These are phyloP conservation scores for Luffa aegyptiaca DNA, from an alignment of 306 rosid species.

Conservation along the genomic window DNA sequence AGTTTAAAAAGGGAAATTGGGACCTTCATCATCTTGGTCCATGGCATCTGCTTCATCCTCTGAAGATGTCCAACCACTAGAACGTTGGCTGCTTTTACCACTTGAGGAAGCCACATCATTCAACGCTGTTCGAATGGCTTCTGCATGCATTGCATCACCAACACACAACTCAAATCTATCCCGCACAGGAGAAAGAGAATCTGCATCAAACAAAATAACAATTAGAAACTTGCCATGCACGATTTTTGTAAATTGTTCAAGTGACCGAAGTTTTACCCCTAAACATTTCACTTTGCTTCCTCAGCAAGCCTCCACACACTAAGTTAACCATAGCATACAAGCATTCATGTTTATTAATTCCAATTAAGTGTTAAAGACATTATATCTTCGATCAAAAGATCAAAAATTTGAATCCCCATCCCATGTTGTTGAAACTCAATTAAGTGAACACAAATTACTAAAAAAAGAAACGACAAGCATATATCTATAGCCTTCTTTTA, in stretches of 20 bases:
- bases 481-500: not conserved
- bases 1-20: not conserved
- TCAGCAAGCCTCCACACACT: not conserved
- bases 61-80: slow-evolving; percentile 81
- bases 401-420: no score
- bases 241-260: not conserved
- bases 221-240: not conserved
- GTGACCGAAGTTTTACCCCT: not conserved
- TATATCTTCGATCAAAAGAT: no score
- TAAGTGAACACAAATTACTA: not conserved
- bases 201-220: slow-evolving; percentile 22
- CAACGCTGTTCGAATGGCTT: slow-evolving; percentile 78
- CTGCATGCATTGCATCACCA: slow-evolving; percentile 46
- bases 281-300: not conserved
- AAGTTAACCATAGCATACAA: not conserved
- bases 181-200: slow-evolving; percentile 63
- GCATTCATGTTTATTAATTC: not conserved
- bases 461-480: not conserved
- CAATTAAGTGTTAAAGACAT: not conserved
- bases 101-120: slow-evolving; percentile 75
- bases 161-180: slow-evolving; percentile 54
- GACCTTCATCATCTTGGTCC: slow-evolving; percentile 84
- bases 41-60: slow-evolving; percentile 84
- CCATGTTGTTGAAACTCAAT: no score
- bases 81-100: slow-evolving; percentile 22